These are phyloP conservation scores for Elaeis oleifera DNA, from an alignment of 202 grass and related monocot species.

Conservation along the genomic window DNA sequence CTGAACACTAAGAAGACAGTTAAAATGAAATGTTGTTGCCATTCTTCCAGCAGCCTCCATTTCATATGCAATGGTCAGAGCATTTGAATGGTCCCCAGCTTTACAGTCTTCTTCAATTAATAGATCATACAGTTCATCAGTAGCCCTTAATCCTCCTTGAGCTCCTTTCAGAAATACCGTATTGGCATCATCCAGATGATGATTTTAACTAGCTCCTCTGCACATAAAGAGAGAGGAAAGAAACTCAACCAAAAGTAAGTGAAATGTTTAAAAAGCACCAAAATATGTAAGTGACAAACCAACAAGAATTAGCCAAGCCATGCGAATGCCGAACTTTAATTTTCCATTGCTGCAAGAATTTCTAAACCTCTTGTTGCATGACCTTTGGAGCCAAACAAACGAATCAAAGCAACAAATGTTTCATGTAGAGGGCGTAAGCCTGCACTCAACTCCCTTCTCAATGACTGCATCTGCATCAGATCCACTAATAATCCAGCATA, in stretches of 20 bases:
- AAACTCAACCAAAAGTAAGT: constrained; percentile 22
- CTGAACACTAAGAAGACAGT: constrained; percentile 97
- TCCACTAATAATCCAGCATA: constrained; percentile 8
- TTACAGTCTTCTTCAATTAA: constrained; percentile 96
- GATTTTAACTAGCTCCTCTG: constrained; percentile 83
- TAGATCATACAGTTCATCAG: constrained; percentile 73
- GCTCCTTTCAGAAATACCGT: constrained; percentile 89
- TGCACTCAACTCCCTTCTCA: constrained; percentile 87
- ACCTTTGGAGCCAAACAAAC: constrained; percentile 82
- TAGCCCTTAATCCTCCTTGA: constrained; percentile 69
- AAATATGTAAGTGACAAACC: constrained; percentile 41
- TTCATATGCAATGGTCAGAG: constrained; percentile 92
- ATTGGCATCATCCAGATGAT: constrained; percentile 81
- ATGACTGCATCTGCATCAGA: constrained; percentile 76
- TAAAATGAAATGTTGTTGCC: constrained; percentile 97
- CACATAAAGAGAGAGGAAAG: constrained; percentile 24
- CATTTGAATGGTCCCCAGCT: constrained; percentile 88
- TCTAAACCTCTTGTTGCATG: constrained; percentile 83
- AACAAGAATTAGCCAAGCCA: constrained; percentile 90
- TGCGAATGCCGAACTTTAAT: constrained; percentile 82
- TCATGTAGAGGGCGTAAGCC: constrained; percentile 74
- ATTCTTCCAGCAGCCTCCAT: constrained; percentile 98
- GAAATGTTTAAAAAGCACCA: constrained; percentile 3
- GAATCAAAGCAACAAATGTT: constrained; percentile 83
- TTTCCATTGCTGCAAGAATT: constrained; percentile 96